These are phyloP conservation scores for Nemania serpens DNA, from an alignment of 2,329 filamentous ascomycete genomes.

Conservation along the genomic window DNA sequence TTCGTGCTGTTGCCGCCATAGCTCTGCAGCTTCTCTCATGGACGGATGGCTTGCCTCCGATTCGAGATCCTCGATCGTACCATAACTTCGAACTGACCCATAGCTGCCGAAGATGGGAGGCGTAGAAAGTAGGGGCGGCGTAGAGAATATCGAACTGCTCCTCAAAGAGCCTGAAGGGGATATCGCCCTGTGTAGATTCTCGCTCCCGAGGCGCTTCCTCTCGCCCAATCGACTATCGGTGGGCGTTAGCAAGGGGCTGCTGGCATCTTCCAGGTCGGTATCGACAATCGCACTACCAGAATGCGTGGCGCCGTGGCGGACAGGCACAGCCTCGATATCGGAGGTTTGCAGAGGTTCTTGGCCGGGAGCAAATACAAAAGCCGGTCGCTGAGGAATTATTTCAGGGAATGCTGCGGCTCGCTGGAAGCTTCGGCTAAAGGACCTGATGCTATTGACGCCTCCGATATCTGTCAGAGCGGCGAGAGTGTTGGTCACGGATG, in stretches of 20 bases:
- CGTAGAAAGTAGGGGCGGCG: conserved; percentile 65
- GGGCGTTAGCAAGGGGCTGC: conserved; percentile 24
- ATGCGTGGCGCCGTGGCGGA: conserved; percentile 52
- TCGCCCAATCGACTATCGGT: conserved; percentile 41
- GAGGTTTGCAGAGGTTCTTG: conserved; percentile 50
- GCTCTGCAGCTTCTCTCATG: conserved; percentile 55
- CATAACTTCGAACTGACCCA: conserved; percentile 60
- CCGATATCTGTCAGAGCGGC: conserved; percentile 71
- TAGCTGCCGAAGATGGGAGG: conserved; percentile 76
- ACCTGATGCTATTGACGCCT: conserved; percentile 91
- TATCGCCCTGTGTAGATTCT: conserved; percentile 44
- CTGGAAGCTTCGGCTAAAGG: conserved; percentile 91
- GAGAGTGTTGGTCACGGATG: conserved; percentile 63
- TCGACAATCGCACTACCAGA: conserved; percentile 36
- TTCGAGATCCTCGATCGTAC: conserved; percentile 57
- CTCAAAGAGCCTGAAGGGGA: conserved; percentile 41
- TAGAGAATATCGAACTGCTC: conserved; percentile 59
- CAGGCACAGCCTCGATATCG: conserved; percentile 46
- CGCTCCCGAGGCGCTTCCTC: conserved; percentile 52
- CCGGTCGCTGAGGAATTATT: conserved; percentile 78
- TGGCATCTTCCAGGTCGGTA: conserved; percentile 38
- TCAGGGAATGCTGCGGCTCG: conserved; percentile 87
- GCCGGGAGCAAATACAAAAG: conserved; percentile 70
- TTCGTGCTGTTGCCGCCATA: conserved; percentile 60
- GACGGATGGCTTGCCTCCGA: conserved; percentile 50